phyloP scores from a whole-genome alignment of 2,329 filamentous ascomycete genomes.

The Claviceps pusilla region DNA sequence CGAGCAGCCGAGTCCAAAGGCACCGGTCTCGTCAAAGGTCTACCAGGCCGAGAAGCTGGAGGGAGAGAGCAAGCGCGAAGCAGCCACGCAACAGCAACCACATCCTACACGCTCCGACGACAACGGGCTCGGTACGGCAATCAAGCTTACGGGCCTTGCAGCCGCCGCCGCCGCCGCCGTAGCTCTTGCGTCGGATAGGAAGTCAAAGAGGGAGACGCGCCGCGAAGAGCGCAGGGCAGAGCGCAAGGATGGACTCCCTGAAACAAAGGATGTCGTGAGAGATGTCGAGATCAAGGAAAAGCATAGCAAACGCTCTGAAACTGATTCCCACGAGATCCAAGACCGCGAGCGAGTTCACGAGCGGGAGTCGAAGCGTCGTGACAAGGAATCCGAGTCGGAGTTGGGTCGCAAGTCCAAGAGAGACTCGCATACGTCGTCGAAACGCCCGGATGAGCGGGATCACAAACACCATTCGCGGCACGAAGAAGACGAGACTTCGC shows the following conservation, averaged over 20 bases:
- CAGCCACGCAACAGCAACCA: conserved; percentile 12
- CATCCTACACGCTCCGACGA: conserved; percentile 18
- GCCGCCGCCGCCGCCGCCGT: conserved; percentile 33
- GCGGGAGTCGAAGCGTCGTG: conserved; percentile 11
- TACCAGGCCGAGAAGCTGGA: conserved; percentile 38
- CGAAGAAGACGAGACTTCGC: conserved; percentile 18
- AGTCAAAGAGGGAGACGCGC: conserved; percentile 7
- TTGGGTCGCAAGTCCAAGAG: conserved; percentile 14
- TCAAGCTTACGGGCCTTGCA: conserved; percentile 30
- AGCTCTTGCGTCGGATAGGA: conserved; percentile 14
- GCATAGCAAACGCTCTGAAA: conserved; percentile 6
- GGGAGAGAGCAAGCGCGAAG: conserved; percentile 20
- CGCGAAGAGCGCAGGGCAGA: conserved; percentile 11
- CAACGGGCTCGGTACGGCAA: conserved; percentile 27
- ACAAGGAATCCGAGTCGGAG: conserved; percentile 9
- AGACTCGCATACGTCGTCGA: conserved; percentile 14
- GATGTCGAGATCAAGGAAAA: background rate
- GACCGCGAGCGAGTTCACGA: conserved; percentile 10
- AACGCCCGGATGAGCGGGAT: conserved; percentile 16
- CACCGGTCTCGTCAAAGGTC: conserved; percentile 54
- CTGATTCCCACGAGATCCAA: conserved; percentile 1
- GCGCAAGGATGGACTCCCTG: conserved; percentile 9
- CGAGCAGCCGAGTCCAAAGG: conserved; percentile 72
- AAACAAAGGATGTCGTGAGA: conserved; percentile 1
- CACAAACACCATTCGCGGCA: conserved; percentile 17